These are phyloP conservation scores for Tremella mesenterica DNA, from an alignment of 768 basidiomycete species.

Conservation along the genomic window DNA sequence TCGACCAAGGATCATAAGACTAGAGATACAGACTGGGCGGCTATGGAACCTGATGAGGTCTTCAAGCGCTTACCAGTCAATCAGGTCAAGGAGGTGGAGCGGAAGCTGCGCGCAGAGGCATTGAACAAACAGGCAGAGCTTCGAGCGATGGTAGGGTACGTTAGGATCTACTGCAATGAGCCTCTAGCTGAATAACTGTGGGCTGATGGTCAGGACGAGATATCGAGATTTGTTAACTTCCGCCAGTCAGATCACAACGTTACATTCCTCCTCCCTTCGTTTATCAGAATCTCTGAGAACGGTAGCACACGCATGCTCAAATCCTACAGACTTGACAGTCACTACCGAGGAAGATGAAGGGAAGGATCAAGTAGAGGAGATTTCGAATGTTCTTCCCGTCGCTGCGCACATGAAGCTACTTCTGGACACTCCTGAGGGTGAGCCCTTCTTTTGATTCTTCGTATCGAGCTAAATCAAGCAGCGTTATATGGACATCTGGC, in stretches of 20 bases:
- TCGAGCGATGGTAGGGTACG: conserved; percentile 41
- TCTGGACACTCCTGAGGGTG: conserved; percentile 79
- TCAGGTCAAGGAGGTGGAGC: conserved; percentile 41
- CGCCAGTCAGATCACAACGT: conserved; percentile 39
- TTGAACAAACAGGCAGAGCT: conserved; percentile 42
- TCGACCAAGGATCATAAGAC: not conserved
- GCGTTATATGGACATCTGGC: conserved; percentile 75
- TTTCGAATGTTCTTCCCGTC: conserved; percentile 45
- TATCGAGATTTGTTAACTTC: conserved; percentile 44
- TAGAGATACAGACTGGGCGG: conserved; percentile 33
- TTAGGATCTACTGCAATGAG: not conserved
- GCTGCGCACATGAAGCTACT: conserved; percentile 87
- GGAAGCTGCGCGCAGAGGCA: conserved; percentile 36
- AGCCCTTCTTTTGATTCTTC: not conserved
- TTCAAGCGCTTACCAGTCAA: conserved; percentile 34
- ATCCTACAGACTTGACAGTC: conserved; percentile 23
- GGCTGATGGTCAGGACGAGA: conserved; percentile 19
- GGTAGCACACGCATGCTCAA: conserved; percentile 27
- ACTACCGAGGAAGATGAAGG: conserved; percentile 12
- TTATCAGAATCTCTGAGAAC: conserved; percentile 27
- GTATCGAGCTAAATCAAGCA: conserved; percentile 1
- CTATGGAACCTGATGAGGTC: conserved; percentile 43
- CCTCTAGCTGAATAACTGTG: not conserved
- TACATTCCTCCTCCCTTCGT: conserved; percentile 36
- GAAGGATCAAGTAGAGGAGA: conserved; percentile 21